A percentile compares a stretch with the other conserved stretches of the same genome.
phyloP scores from a whole-genome alignment of 1,284 basidiomycete species.

The Dichomitus squalens region DNA sequence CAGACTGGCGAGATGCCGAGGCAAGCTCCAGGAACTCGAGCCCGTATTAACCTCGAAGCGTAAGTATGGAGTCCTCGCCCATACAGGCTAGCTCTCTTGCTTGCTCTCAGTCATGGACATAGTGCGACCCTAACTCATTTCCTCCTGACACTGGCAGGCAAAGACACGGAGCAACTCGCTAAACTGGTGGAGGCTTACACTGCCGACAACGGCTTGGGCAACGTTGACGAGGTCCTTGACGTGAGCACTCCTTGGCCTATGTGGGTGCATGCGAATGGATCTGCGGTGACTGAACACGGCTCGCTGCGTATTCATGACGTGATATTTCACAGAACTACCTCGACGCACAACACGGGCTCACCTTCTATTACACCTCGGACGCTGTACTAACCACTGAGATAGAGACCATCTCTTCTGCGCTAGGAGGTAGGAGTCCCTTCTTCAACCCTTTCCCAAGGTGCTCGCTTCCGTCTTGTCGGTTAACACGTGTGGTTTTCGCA shows the following conservation, averaged over 20 bases:
- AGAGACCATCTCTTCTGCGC: constrained; percentile 58
- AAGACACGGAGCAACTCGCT: constrained; percentile 56
- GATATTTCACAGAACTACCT: constrained; percentile 54
- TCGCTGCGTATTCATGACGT: not conserved
- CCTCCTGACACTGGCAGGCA: constrained; percentile 40
- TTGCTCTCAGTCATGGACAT: not conserved
- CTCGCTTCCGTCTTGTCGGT: not conserved
- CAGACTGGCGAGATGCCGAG: constrained; percentile 60
- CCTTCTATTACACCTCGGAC: constrained; percentile 56
- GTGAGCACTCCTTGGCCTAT: constrained; percentile 28
- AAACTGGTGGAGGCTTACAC: constrained; percentile 55
- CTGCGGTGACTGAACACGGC: not conserved
- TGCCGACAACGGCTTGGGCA: constrained; percentile 55
- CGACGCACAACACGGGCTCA: constrained; percentile 63
- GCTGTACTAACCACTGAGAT: constrained; percentile 60
- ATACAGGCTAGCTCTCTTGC: not conserved
- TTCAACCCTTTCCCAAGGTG: not conserved
- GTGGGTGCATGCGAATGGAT: constrained; percentile 21
- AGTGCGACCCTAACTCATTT: not conserved
- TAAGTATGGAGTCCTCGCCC: constrained; percentile 36
- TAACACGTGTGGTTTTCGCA: not conserved
- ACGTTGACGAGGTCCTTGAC: constrained; percentile 65
- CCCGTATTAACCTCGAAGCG: constrained; percentile 63
- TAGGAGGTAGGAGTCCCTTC: constrained; percentile 54
- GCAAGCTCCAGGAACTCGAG: constrained; percentile 60